Base-by-base conservation (phyloP, 805 yeast species). In the Starmerella apicola region DNA sequence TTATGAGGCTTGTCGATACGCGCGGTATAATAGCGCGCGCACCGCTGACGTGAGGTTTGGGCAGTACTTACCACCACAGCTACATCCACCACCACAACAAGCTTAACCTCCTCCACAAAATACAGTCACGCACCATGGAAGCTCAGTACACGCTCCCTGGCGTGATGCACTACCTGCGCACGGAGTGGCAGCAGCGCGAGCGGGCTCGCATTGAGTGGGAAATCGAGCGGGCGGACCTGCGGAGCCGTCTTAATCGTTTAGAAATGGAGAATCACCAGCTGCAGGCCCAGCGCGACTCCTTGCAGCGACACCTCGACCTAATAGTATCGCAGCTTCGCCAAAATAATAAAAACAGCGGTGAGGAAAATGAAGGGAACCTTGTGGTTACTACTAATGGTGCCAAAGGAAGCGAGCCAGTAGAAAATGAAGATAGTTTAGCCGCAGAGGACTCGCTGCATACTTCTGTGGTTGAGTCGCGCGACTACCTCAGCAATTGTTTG, bases 101-200 rank as follows among this genome's bases (percentile, higher is more conserved):
- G 30, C 30, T 15, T n/a, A 7, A 27, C 17, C n/a, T 6, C 7
- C 17, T 27, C 10, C 10, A 27, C 17, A 8, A 10, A 27, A 7
- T 17, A 27, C 17, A 7, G 17, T 8, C 17, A 27, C 15, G 30
- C 17, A 20, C 24, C 15, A 20, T 27, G 36, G 48, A 43, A 26
- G 43, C 45, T 30, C 61, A 55, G 46, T 58, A 60, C 54, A 54
- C 63, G 34, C 54, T 60, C 36, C 63, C 63, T 24, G 80, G 81
- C 37, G 75, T 76, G 24, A 72, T 76, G 74, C 70, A 72, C 51
- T 76, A 70, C 45, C 62, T 76, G 51, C 81, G 76, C 52, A 61
- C 70, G 19, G 80, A 76, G 49, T 74, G 75, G 67, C 74, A 76
- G 39, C 67, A 66, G 43, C 72, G 70, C 53, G 81, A 76, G 53